Evolutionary conservation across 345 rosid species (phyloP), one percentile per base, ranked within the genome.

Genomic region (Dipteronia sinensis): DNA sequence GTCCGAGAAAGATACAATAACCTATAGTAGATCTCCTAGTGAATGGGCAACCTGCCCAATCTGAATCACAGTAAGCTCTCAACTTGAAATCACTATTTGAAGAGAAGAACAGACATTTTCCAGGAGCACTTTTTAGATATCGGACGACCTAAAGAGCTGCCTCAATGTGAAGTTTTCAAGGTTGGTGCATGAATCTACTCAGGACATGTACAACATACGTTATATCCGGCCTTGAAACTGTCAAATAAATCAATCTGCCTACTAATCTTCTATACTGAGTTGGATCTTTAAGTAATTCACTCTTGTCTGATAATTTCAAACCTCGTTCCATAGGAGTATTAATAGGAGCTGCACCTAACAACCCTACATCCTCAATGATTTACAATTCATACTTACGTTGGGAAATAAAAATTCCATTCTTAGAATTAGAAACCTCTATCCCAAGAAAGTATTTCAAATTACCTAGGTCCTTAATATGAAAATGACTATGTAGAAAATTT

Each of bases 171-270:
- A 16, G 29, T 23, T 6, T 44, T 3, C 16, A 19, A 0, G 73
- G 23, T 13, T 34, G 49, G 4, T 69, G 73, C 58, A 69, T 69
- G 4, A 69, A 69, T 19, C 73, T 69, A 47, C 53, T 69, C 16
- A 69, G 13, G 9, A 69, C 31, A 69, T 69, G 51, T 1, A 42
- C 46, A 0, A 2, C 46, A 42, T 42, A 42, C 0, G 10, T 42
- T 42, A 42, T 7, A 42, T 42, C 46, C 0, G 46, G 46, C 46
- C 46, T 6, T 0, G 46, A 42, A 42, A 42, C 46, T 7, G 46
- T 42, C 0, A 42, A 42, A 2, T 42, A 42, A 0, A 42, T 42
- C 7, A 42, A 1, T 42, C 10, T 1, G 0, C 46, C 46, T 0
- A 42, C 46, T 7, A 42, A 1, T 7, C 10, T 6, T 42, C 46